Evolutionary conservation across 441 rosid genomes (phyloP).

Genomic region (Populus tomentosa): DNA sequence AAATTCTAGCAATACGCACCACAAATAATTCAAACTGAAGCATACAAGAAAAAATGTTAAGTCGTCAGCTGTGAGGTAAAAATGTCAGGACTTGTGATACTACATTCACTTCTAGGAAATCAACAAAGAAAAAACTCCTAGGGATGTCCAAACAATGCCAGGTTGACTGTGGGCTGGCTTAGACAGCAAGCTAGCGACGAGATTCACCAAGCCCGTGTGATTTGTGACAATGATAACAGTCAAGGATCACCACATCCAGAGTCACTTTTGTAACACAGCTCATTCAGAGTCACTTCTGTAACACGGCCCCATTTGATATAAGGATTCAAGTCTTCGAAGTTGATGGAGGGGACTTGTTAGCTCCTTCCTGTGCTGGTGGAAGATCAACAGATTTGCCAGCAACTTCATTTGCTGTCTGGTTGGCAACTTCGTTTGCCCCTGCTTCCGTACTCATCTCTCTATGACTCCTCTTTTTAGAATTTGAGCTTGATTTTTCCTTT

Average conservation of each 20-base stretch:
- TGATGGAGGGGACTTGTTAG: slow-evolving; percentile 13
- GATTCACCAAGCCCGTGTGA: too few relatives aligned
- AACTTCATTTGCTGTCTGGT: slow-evolving; percentile 7
- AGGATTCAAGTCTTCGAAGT: slow-evolving; percentile 4
- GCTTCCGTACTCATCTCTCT: slow-evolving; percentile 43
- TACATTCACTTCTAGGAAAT: neutral
- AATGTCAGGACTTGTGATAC: neutral
- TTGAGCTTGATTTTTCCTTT: slow-evolving; percentile 38
- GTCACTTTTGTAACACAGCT: too few relatives aligned
- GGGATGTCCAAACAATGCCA: slow-evolving; percentile 3
- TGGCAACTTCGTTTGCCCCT: slow-evolving; percentile 32
- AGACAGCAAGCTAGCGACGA: too few relatives aligned
- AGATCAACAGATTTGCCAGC: slow-evolving; percentile 32
- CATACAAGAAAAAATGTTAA: neutral
- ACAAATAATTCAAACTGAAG: neutral
- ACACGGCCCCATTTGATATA: neutral
- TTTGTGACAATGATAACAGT: too few relatives aligned
- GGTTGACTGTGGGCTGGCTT: neutral
- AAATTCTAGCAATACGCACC: too few relatives aligned
- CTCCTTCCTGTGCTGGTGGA: slow-evolving; percentile 22
- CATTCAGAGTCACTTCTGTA: neutral
- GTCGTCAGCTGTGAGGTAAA: neutral
- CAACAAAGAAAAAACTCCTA: neutral
- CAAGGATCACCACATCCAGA: too few relatives aligned
- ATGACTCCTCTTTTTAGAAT: slow-evolving; percentile 56